These are phyloP conservation scores for Penicillium diatomitis DNA, from an alignment of 495 filamentous ascomycete genomes.

Conservation along the genomic window DNA sequence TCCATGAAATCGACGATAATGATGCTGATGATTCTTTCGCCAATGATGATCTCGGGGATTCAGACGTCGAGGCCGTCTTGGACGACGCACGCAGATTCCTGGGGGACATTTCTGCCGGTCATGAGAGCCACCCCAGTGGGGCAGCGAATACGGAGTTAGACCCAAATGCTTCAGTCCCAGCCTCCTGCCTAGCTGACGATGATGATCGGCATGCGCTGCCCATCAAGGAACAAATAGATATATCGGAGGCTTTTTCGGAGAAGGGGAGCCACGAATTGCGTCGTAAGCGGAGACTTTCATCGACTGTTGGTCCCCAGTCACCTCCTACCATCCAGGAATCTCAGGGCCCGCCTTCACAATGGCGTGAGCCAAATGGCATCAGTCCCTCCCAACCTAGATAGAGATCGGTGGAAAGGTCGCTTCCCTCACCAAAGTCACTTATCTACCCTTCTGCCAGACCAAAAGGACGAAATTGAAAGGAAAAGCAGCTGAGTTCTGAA, in stretches of 20 bases:
- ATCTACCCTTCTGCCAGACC: conserved; percentile 1
- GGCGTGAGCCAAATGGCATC: not conserved
- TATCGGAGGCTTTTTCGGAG: not conserved
- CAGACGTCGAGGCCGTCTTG: not conserved
- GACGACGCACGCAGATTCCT: not conserved
- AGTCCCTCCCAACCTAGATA: not conserved
- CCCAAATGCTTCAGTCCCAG: not conserved
- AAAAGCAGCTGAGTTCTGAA: conserved; percentile 4
- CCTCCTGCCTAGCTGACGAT: not conserved
- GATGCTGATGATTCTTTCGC: not conserved
- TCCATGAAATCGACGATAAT: not conserved
- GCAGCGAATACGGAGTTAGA: not conserved
- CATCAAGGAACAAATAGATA: not conserved
- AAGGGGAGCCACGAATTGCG: not conserved
- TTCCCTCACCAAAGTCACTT: conserved; percentile 7
- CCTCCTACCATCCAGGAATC: not conserved
- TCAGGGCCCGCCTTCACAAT: not conserved
- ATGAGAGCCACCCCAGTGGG: not conserved
- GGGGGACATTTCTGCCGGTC: not conserved
- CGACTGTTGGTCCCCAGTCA: not conserved
- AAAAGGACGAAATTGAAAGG: conserved; percentile 8
- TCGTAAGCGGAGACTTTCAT: not conserved
- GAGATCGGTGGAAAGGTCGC: conserved; percentile 6
- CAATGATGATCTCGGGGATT: not conserved
- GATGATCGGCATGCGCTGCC: not conserved